phyloP scores from a whole-genome alignment of 169 alveolate species.

The Plasmodium relictum region DNA sequence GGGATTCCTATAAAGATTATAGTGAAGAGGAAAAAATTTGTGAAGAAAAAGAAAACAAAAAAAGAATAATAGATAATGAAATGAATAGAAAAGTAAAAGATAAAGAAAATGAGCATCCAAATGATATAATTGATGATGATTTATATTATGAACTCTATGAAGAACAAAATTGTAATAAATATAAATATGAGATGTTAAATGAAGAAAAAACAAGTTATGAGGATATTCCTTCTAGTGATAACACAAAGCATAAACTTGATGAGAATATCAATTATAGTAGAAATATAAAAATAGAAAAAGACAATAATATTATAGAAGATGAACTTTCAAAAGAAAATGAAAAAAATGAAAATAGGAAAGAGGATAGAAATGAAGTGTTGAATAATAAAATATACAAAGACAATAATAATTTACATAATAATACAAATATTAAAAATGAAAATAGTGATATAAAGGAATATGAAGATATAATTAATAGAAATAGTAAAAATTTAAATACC shows the following conservation, averaged over 20 bases:
- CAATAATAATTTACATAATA: neutral
- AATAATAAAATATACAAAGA: neutral
- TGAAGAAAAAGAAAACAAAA: neutral
- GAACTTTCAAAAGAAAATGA: neutral
- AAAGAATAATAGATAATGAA: neutral
- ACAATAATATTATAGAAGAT: neutral
- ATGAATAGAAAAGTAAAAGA: neutral
- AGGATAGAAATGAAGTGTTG: neutral
- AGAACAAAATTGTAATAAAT: no score
- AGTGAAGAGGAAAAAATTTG: neutral
- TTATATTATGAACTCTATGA: no score
- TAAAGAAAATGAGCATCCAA: neutral
- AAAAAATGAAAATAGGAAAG: neutral
- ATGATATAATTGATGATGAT: no score
- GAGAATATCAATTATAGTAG: neutral
- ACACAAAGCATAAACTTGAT: neutral
- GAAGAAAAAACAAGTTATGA: no score
- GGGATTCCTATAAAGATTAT: neutral
- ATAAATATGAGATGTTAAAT: no score
- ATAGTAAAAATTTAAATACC: neutral
- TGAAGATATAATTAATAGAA: neutral
- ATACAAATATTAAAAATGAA: neutral
- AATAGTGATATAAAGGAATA: neutral
- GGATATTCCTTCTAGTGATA: neutral
- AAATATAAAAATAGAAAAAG: neutral